Percentiles rank a stretch among this genome's conserved stretches.
phyloP scores from a whole-genome alignment of 306 rosid genomes.

The Begonia loranthoides region DNA sequence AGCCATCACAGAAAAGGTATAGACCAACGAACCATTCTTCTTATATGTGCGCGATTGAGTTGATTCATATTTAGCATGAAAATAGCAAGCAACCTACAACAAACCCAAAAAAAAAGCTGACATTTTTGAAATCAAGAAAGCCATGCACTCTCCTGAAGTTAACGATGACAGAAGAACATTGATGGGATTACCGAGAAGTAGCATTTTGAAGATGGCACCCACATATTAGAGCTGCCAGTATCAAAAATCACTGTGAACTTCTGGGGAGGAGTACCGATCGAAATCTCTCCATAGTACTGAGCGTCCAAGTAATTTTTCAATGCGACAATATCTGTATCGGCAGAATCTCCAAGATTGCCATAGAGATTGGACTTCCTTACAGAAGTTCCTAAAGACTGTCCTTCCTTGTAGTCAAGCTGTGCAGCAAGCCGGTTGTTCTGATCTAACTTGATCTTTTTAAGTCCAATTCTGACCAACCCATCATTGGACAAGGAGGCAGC shows the following conservation, averaged over 20 bases:
- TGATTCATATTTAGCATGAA: slow-evolving; percentile 38
- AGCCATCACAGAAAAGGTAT: not conserved
- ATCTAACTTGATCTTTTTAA: slow-evolving; percentile 47
- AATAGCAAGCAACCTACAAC: slow-evolving; percentile 36
- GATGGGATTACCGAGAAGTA: slow-evolving; percentile 3
- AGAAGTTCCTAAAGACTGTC: slow-evolving; percentile 19
- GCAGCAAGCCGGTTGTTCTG: slow-evolving; percentile 31
- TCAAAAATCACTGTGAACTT: slow-evolving; percentile 76
- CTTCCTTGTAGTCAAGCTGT: slow-evolving; percentile 24
- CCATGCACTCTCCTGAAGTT: not conserved
- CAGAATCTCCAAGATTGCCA: slow-evolving; percentile 20
- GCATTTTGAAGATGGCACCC: slow-evolving; percentile 84
- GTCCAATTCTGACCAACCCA: slow-evolving; percentile 60
- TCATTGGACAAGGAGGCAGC: slow-evolving; percentile 30
- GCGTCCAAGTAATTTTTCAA: slow-evolving; percentile 86
- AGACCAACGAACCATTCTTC: slow-evolving; percentile 31
- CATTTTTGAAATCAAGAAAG: not conserved
- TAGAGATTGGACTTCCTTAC: slow-evolving; percentile 26
- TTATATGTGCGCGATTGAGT: slow-evolving; percentile 31
- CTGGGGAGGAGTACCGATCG: slow-evolving; percentile 81
- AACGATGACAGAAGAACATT: not conserved
- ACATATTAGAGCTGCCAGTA: slow-evolving; percentile 87
- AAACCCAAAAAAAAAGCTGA: not conserved
- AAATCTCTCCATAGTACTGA: slow-evolving; percentile 84
- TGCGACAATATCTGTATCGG: slow-evolving; percentile 32